Percentiles rank a stretch among this genome's conserved stretches.
phyloP scores from a whole-genome alignment of 2,329 filamentous ascomycete genomes.

The Aspergillus brunneoviolaceus region DNA sequence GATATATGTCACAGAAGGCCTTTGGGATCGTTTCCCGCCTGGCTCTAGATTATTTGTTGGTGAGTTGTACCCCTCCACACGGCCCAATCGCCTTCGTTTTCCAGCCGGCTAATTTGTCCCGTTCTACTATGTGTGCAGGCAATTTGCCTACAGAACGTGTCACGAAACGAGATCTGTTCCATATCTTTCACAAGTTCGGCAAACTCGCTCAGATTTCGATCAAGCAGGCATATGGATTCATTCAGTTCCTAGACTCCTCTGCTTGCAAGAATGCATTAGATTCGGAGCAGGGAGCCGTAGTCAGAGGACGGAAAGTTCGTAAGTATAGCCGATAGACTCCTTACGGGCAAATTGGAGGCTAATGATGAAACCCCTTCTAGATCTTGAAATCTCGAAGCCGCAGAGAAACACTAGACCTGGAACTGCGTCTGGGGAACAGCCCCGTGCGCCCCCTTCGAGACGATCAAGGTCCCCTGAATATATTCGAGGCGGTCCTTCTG shows the following conservation, averaged over 20 bases:
- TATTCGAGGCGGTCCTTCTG: constrained; percentile 40
- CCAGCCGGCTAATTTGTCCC: constrained; percentile 9
- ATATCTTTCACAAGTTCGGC: constrained; percentile 82
- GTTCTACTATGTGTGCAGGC: constrained; percentile 50
- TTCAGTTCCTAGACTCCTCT: constrained; percentile 78
- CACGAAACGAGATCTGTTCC: constrained; percentile 89
- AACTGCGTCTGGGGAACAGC: constrained; percentile 39
- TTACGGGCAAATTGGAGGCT: constrained; percentile 14
- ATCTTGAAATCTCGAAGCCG: constrained; percentile 67
- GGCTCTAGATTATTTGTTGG: constrained; percentile 53
- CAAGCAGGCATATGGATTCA: constrained; percentile 95
- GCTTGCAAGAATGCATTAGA: constrained; percentile 75
- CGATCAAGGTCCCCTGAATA: constrained; percentile 66
- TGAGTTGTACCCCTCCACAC: constrained; percentile 25
- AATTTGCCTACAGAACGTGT: constrained; percentile 92
- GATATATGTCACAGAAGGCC: constrained; percentile 52
- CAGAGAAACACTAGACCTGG: constrained; percentile 72
- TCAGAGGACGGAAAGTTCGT: constrained; percentile 93
- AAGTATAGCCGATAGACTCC: constrained; percentile 41
- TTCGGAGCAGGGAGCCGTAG: constrained; percentile 73
- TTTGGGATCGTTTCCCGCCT: constrained; percentile 52
- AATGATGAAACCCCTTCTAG: constrained; percentile 13
- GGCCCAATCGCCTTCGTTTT: not conserved
- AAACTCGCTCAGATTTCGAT: constrained; percentile 91
- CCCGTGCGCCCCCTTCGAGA: constrained; percentile 43